Conservation (phyloP, 228 moss, liverwort and hornwort genomes). For the Sphagnum fallax region DNA sequence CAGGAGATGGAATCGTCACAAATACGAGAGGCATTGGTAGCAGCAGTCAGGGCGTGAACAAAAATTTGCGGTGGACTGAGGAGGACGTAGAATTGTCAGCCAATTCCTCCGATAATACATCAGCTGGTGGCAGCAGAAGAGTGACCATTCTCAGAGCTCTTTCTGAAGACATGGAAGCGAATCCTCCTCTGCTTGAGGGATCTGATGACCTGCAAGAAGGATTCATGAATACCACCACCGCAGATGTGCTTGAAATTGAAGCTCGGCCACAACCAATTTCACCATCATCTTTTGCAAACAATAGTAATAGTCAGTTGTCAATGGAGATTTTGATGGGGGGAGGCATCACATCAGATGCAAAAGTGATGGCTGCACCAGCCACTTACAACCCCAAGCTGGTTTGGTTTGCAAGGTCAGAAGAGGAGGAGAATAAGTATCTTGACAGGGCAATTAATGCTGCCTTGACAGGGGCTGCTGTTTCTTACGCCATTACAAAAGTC, state of each 20-base stretch:
- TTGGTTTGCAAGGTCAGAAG: conserved; percentile 82
- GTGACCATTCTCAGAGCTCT: conserved; percentile 37
- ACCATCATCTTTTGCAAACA: neutral
- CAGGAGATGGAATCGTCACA: conserved; percentile 7
- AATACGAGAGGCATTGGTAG: conserved; percentile 3
- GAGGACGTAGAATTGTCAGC: conserved; percentile 33
- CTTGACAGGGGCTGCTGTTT: conserved; percentile 63
- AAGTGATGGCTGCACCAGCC: conserved; percentile 41
- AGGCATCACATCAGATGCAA: conserved; percentile 21
- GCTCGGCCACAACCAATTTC: conserved; percentile 28
- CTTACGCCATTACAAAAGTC: conserved; percentile 53
- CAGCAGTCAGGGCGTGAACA: conserved; percentile 1
- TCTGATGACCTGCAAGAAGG: neutral
- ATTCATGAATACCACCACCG: neutral
- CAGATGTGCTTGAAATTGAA: conserved; percentile 30
- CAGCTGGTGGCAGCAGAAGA: conserved; percentile 12
- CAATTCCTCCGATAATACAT: neutral
- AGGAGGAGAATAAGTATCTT: conserved; percentile 55
- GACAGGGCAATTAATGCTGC: conserved; percentile 63
- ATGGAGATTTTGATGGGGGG: conserved; percentile 14
- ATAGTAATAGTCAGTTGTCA: conserved; percentile 14
- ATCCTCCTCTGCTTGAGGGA: neutral
- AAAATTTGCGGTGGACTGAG: conserved; percentile 45
- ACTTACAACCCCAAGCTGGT: conserved; percentile 57
- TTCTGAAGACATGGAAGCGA: conserved; percentile 6